Base-by-base conservation (phyloP, 129 eudicot species). In the Escallonia rubra region DNA sequence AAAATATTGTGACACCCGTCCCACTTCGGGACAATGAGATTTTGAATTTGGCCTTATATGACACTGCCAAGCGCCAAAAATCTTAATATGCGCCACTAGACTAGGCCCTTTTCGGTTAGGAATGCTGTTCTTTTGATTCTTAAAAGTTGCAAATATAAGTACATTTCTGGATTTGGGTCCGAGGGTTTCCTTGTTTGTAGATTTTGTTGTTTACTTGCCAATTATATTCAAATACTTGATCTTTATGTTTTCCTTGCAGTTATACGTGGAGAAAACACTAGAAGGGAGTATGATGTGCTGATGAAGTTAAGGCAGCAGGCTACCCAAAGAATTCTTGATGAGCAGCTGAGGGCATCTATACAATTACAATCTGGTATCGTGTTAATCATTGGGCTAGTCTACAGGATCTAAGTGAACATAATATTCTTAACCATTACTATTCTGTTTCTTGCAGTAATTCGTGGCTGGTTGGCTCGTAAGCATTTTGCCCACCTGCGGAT, bases 401-500 rank as follows among this genome's bases (percentile, higher is more conserved):
- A 41, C 50, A 13, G 45, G 50, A 55, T 40, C 23, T 68, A 2
- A 59, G 10, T 60, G 3, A 44, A 51, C 50, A 59, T 58, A 40
- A 56, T 57, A 45, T 50, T 6, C 43, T 52, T 8, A 38, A 58
- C 41, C 41, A 3, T 48, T 9, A 43, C 4, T 9, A 53, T 41
- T 41, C n/a, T 5, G 41, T 69, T 68, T 75, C 10, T 65, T 69
- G 58, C 89, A 89, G 99, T 78, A 54, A 75, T 82, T 67, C 96
- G 99, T 70, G 93, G 97, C 57, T 87, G 88, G 89, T 86, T 90
- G 86, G 87, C 82, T 44, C 82, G 90, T 66, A 85, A 72, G 82
- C 67, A 79, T 61, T 66, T 76, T 56, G 64, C 59, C 60, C 79
- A 75, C 73, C 65, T 86, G 69, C 79, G 42, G 63, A 80, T 63